These are phyloP conservation scores for Scleromitrula shiraiana DNA, from an alignment of 2,329 filamentous ascomycete genomes.

Conservation along the genomic window DNA sequence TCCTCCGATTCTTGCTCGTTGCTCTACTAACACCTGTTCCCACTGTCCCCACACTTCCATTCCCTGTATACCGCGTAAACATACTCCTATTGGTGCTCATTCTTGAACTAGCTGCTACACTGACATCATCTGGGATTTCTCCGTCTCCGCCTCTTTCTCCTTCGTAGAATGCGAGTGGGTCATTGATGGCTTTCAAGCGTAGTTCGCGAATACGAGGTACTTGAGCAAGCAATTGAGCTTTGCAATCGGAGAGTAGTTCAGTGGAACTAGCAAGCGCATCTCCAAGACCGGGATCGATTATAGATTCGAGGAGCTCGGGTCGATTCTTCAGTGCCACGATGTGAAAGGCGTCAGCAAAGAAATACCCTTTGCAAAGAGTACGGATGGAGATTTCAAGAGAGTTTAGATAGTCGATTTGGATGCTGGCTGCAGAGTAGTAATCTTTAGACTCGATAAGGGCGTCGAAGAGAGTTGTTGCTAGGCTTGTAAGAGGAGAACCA, in stretches of 20 bases:
- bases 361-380: conserved; percentile 79
- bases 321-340: conserved; percentile 54
- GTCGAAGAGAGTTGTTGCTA: conserved; percentile 70
- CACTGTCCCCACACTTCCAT: conserved; percentile 46
- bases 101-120: conserved; percentile 73
- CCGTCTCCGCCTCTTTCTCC: conserved; percentile 56
- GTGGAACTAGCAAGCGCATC: conserved; percentile 78
- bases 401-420: conserved; percentile 73
- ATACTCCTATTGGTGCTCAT: conserved; percentile 77
- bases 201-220: conserved; percentile 80
- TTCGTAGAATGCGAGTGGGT: conserved; percentile 85
- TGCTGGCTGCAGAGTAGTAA: conserved; percentile 68
- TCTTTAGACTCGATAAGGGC: conserved; percentile 78
- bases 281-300: conserved; percentile 70
- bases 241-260: conserved; percentile 90
- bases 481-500: conserved; percentile 47
- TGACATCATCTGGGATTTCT: conserved; percentile 87
- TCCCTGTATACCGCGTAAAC: conserved; percentile 87
- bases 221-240: conserved; percentile 73
- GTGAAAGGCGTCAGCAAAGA: conserved; percentile 83
- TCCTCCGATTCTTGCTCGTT: conserved; percentile 77
- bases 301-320: conserved; percentile 51
- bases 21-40: conserved; percentile 68
- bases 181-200: conserved; percentile 68
- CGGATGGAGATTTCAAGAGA: conserved; percentile 63